Conservation (phyloP, 768 basidiomycete genomes). For the Cantharellus cinnabarinus region DNA sequence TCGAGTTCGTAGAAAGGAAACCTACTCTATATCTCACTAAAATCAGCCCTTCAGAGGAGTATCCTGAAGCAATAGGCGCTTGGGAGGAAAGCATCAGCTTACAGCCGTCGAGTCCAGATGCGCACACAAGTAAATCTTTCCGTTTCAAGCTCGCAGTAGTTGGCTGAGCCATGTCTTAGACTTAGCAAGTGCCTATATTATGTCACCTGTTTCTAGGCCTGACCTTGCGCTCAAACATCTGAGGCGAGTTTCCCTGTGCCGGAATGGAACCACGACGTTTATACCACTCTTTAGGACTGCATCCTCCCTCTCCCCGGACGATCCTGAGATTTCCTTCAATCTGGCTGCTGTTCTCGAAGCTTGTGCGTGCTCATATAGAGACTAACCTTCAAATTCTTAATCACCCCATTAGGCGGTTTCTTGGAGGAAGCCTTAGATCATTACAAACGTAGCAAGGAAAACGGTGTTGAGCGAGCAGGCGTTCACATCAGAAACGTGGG, state of each 20-base stretch:
- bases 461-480: constrained; percentile 63
- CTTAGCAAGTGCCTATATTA: constrained; percentile 75
- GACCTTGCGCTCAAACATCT: constrained; percentile 76
- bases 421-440: constrained; percentile 63
- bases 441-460: constrained; percentile 60
- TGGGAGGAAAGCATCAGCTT: constrained; percentile 73
- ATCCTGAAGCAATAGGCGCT: constrained; percentile 61
- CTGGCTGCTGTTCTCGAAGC: constrained; percentile 81
- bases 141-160: background rate
- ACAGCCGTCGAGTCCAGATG: constrained; percentile 67
- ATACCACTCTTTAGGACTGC: constrained; percentile 37
- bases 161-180: constrained; percentile 24
- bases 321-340: constrained; percentile 84
- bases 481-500: constrained; percentile 61
- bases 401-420: constrained; percentile 36
- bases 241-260: constrained; percentile 24
- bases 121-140: constrained; percentile 50
- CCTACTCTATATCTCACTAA: background rate
- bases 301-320: constrained; percentile 63
- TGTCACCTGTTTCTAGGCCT: constrained; percentile 57
- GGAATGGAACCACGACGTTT: constrained; percentile 13
- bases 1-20: constrained; percentile 34
- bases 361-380: constrained; percentile 26
- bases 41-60: constrained; percentile 41
- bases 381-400: background rate